Conservation (phyloP, 129 eudicot species). For the Helichrysum umbraculigerum region DNA sequence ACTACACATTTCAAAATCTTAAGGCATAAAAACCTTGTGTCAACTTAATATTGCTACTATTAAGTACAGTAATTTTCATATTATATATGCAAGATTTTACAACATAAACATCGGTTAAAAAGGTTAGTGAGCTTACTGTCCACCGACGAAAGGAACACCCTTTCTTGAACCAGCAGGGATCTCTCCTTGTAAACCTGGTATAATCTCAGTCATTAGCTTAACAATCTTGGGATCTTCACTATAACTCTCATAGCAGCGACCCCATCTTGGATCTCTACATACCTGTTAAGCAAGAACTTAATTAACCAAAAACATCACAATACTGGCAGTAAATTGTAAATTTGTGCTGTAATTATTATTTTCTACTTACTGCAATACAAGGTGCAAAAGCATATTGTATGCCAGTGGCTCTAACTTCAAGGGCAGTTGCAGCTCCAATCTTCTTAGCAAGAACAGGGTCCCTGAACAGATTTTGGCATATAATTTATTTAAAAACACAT, state of each 20-base stretch:
- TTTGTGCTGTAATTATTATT: background rate
- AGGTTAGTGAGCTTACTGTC: constrained; percentile 32
- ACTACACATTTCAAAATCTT: background rate
- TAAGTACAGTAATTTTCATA: background rate
- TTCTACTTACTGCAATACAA: constrained; percentile 67
- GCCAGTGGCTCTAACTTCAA: constrained; percentile 94
- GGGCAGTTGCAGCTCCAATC: constrained; percentile 92
- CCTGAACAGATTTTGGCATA: constrained; percentile 38
- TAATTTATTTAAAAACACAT: constrained; percentile 17
- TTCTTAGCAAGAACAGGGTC: constrained; percentile 65
- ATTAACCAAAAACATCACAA: background rate
- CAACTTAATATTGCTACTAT: background rate
- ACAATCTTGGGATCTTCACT: constrained; percentile 58
- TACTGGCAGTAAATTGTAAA: constrained; percentile 20
- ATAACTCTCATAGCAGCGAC: constrained; percentile 50
- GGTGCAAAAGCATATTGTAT: constrained; percentile 80
- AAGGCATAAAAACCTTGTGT: background rate
- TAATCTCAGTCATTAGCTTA: constrained; percentile 42
- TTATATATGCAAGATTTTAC: constrained; percentile 3
- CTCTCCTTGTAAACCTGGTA: constrained; percentile 47
- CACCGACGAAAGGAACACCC: constrained; percentile 42
- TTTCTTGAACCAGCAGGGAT: constrained; percentile 42
- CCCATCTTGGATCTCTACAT: constrained; percentile 71
- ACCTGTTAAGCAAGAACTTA: constrained; percentile 38
- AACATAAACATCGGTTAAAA: background rate